Conservation (phyloP, 2,329 filamentous ascomycete genomes). For the Cladosporium sp. region DNA sequence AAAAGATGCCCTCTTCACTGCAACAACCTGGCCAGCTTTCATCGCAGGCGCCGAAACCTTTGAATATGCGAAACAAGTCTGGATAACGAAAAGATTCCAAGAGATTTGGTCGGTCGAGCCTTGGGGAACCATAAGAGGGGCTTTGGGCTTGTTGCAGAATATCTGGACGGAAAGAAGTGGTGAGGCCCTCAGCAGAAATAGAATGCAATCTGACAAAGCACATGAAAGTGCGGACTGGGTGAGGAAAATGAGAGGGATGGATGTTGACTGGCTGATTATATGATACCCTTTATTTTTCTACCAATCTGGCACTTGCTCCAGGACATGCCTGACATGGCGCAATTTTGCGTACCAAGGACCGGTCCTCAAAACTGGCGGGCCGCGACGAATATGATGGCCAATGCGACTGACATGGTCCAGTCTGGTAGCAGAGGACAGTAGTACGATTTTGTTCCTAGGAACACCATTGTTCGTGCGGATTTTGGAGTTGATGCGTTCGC, state of each 20-base stretch:
- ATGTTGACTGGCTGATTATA: constrained; percentile 16
- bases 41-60: constrained; percentile 54
- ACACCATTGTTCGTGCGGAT: too few relatives aligned
- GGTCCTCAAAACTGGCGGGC: too few relatives aligned
- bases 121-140: constrained; percentile 35
- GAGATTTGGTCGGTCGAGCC: constrained; percentile 32
- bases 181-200: neutral
- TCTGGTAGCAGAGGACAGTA: too few relatives aligned
- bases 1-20: constrained; percentile 53
- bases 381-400: too few relatives aligned
- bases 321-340: too few relatives aligned
- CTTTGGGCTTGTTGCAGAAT: constrained; percentile 30
- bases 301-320: too few relatives aligned
- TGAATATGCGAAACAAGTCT: constrained; percentile 43
- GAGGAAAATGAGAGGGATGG: constrained; percentile 2
- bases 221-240: constrained; percentile 9
- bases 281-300: too few relatives aligned
- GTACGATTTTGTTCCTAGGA: too few relatives aligned
- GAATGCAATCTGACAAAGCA: neutral
- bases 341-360: too few relatives aligned
- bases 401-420: too few relatives aligned
- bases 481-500: too few relatives aligned
- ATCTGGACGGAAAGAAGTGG: constrained; percentile 26
- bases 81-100: constrained; percentile 47
- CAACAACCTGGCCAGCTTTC: constrained; percentile 57